phyloP scores from a whole-genome alignment of 306 rosid species.

The Malus asiatica region DNA sequence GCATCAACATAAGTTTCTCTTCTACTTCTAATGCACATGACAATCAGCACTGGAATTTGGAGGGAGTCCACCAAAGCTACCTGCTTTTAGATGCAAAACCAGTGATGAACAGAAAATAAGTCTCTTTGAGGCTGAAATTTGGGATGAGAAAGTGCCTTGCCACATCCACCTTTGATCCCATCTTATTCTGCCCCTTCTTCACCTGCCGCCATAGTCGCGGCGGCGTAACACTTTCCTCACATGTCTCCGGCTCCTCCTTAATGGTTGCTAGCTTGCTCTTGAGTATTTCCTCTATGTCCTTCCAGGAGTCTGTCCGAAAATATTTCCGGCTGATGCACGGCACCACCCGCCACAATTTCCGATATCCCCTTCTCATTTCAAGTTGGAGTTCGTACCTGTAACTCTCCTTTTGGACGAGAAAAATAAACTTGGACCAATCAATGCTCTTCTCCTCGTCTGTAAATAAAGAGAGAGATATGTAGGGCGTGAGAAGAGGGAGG shows the following conservation, averaged over 20 bases:
- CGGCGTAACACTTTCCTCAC: conserved; percentile 36
- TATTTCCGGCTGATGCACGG: conserved; percentile 51
- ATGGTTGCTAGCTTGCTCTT: conserved; percentile 68
- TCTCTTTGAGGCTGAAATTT: conserved; percentile 44
- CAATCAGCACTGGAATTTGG: conserved; percentile 20
- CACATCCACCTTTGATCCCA: conserved; percentile 25
- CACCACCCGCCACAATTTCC: conserved; percentile 48
- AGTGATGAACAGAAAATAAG: conserved; percentile 40
- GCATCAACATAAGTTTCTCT: not conserved
- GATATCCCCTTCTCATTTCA: conserved; percentile 52
- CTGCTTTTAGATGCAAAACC: conserved; percentile 43
- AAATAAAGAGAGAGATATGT: not conserved
- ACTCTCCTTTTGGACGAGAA: not conserved
- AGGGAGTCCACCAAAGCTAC: conserved; percentile 33
- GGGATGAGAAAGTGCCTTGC: conserved; percentile 32
- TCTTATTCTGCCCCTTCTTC: conserved; percentile 41
- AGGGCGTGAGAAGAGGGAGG: not conserved
- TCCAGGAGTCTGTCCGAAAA: conserved; percentile 40
- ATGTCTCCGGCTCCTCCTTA: conserved; percentile 58
- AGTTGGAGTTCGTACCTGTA: not conserved
- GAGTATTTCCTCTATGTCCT: conserved; percentile 58
- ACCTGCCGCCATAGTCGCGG: conserved; percentile 31
- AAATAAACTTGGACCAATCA: not conserved
- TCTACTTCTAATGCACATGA: not conserved
- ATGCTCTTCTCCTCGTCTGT: conserved; percentile 21